phyloP scores from a whole-genome alignment of 495 filamentous ascomycete species.

The Astrocystis sublimbata region DNA sequence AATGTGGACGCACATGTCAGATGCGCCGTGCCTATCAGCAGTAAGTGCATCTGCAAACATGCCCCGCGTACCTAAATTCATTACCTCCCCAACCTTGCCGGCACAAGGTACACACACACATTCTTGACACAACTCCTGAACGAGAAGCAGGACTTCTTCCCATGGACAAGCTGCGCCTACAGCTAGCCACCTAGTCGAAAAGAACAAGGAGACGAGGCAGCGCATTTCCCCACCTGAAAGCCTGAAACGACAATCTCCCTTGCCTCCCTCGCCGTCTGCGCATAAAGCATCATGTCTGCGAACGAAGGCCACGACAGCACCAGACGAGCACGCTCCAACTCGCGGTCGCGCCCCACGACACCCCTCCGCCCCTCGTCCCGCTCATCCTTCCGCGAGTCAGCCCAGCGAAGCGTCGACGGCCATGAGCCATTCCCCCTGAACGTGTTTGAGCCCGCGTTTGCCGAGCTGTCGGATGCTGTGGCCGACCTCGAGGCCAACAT shows the following conservation, averaged over 20 bases:
- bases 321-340: conserved; percentile 46
- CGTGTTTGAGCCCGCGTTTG: conserved; percentile 81
- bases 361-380: conserved; percentile 90
- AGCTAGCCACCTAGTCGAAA: no score
- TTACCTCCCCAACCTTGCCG: no score
- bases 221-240: no score
- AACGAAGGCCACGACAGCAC: conserved; percentile 33
- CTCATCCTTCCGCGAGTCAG: conserved; percentile 75
- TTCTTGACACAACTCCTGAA: no score
- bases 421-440: conserved; percentile 74
- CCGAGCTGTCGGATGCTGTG: conserved; percentile 91
- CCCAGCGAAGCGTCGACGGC: conserved; percentile 53
- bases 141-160: no score
- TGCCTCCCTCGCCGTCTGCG: neutral
- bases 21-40: no score
- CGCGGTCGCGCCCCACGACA: conserved; percentile 82
- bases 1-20: no score
- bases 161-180: no score
- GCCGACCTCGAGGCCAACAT: conserved; percentile 95
- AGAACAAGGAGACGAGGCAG: no score
- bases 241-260: neutral
- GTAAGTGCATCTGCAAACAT: no score
- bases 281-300: conserved; percentile 25
- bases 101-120: no score
- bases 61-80: no score